phyloP scores from a whole-genome alignment of 352 stramenopile genomes.

The Globisporangium cystogenes region DNA sequence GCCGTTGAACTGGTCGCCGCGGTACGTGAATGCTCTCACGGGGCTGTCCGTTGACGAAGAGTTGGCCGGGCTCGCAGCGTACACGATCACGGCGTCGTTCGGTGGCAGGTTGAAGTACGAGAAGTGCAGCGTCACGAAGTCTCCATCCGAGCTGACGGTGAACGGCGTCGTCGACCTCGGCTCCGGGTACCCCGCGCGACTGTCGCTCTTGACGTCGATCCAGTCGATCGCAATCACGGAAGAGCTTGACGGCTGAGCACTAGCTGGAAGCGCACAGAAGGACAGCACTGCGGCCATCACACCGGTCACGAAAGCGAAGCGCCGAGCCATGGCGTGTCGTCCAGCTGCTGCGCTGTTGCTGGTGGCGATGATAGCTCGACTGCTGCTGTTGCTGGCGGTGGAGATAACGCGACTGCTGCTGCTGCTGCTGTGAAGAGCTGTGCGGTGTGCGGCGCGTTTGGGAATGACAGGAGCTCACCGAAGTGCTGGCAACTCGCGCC shows the following conservation, averaged over 20 bases:
- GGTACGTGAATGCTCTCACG: slow-evolving; percentile 25
- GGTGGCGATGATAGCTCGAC: background rate
- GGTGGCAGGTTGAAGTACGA: slow-evolving; percentile 52
- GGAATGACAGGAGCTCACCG: background rate
- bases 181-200: slow-evolving; percentile 17
- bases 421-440: background rate
- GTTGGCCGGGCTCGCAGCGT: slow-evolving; percentile 10
- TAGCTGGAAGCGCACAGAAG: background rate
- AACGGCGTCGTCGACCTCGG: slow-evolving; percentile 18
- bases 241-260: background rate
- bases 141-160: slow-evolving; percentile 33
- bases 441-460: background rate
- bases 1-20: slow-evolving; percentile 20
- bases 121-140: slow-evolving; percentile 67
- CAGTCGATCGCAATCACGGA: slow-evolving; percentile 2
- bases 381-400: slow-evolving; percentile 1
- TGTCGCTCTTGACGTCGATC: slow-evolving; percentile 31
- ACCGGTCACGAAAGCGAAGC: background rate
- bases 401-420: too few relatives aligned
- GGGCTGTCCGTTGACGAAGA: slow-evolving; percentile 19
- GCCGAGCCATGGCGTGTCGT: background rate
- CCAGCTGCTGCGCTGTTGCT: background rate
- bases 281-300: background rate
- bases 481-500: too few relatives aligned
- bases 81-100: slow-evolving; percentile 49